Conservation (phyloP, 1,284 basidiomycete genomes). For the Waitea zeae region DNA sequence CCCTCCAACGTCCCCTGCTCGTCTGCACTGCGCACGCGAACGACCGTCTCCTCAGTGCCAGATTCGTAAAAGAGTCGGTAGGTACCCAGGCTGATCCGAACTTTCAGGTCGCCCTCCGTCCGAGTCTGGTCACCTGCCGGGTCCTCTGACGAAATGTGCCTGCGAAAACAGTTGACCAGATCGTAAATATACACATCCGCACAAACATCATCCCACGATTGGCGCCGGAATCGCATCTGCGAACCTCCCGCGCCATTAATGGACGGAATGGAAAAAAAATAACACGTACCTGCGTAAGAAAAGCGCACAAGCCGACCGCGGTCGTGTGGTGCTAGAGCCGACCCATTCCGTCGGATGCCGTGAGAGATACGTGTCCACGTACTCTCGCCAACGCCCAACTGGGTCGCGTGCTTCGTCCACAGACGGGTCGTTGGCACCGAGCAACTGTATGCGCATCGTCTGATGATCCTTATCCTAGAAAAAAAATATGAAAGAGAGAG, state of each 20-base stretch:
- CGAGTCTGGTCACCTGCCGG: slow-evolving; percentile 12
- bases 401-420: slow-evolving; percentile 28
- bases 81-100: slow-evolving; percentile 45
- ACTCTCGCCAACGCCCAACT: slow-evolving; percentile 63
- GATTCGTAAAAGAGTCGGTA: slow-evolving; percentile 66
- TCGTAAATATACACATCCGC: slow-evolving; percentile 9
- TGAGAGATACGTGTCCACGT: slow-evolving; percentile 76
- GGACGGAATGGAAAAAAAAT: too few species aligned
- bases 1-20: slow-evolving; percentile 21
- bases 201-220: slow-evolving; percentile 5
- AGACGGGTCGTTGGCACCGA: slow-evolving; percentile 71
- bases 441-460: slow-evolving; percentile 59
- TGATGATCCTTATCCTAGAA: slow-evolving; percentile 42
- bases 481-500: too few species aligned
- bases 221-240: too few species aligned
- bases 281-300: slow-evolving; percentile 23
- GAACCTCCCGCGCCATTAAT: too few species aligned
- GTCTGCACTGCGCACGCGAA: slow-evolving; percentile 18
- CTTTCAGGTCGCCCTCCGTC: slow-evolving; percentile 28
- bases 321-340: slow-evolving; percentile 9
- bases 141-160: slow-evolving; percentile 16
- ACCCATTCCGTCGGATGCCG: slow-evolving; percentile 55
- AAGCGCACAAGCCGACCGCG: slow-evolving; percentile 4
- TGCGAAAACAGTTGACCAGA: slow-evolving; percentile 16
- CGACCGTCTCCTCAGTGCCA: slow-evolving; percentile 35